phyloP scores from a whole-genome alignment of 257 asterid species.

The Apocynum venetum region DNA sequence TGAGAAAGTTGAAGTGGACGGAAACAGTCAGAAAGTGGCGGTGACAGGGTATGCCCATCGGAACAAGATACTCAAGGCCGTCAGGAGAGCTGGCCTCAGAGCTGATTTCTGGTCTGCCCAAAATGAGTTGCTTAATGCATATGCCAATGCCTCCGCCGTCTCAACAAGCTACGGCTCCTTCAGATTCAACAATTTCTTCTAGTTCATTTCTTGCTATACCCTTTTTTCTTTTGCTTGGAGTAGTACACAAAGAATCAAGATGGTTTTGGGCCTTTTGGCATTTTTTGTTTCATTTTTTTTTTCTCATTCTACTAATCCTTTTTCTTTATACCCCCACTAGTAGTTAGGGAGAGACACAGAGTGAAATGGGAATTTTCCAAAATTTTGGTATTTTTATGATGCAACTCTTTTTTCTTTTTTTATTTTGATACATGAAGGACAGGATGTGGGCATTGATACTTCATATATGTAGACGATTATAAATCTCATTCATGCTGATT shows the following conservation, averaged over 20 bases:
- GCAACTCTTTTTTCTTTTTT: too few relatives aligned
- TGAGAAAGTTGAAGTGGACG: constrained; percentile 48
- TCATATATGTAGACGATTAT: too few relatives aligned
- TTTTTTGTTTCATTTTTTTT: neutral
- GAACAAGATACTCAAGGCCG: constrained; percentile 49
- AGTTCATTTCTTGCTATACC: neutral
- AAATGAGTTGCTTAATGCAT: constrained; percentile 42
- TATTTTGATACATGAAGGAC: too few relatives aligned
- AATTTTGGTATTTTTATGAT: too few relatives aligned
- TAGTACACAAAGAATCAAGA: neutral
- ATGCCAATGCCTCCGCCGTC: constrained; percentile 17
- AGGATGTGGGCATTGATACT: too few relatives aligned
- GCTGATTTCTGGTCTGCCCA: constrained; percentile 56
- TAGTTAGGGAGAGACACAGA: neutral
- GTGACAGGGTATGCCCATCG: constrained; percentile 40
- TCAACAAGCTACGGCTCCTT: constrained; percentile 17
- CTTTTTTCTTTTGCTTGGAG: neutral
- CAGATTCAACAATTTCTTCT: constrained; percentile 33
- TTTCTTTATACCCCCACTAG: neutral
- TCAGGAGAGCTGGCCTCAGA: constrained; percentile 40
- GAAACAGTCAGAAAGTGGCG: constrained; percentile 34
- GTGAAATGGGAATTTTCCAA: neutral
- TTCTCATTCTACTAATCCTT: neutral
- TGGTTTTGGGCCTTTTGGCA: neutral
- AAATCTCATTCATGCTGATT: too few relatives aligned